Conservation (phyloP, 2,329 filamentous ascomycete genomes). For the Penicillium sclerotiorum region DNA sequence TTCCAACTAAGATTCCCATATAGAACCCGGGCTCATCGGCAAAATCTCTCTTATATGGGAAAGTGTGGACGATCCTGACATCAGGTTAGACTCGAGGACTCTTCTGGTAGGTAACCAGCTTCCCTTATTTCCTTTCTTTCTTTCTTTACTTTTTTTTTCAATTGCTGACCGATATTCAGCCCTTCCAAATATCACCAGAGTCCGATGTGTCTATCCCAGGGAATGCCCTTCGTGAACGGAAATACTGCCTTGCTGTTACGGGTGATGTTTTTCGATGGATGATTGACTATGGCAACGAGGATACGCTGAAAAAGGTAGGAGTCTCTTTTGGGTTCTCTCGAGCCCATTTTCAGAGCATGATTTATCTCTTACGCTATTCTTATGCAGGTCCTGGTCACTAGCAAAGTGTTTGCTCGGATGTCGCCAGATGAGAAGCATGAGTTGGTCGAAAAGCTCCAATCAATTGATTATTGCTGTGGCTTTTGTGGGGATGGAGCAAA, state of each 20-base stretch:
- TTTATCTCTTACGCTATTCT: neutral
- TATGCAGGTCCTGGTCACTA: conserved; percentile 77
- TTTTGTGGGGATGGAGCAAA: conserved; percentile 98
- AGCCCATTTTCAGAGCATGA: neutral
- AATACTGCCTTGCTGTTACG: conserved; percentile 86
- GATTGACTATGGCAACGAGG: conserved; percentile 83
- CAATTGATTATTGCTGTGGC: conserved; percentile 90
- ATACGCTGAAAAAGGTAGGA: conserved; percentile 70
- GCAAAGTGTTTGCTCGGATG: conserved; percentile 97
- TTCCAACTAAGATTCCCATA: neutral
- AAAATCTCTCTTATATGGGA: conserved; percentile 82
- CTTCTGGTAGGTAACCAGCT: conserved; percentile 59
- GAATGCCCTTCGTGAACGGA: conserved; percentile 75
- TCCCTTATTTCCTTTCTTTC: no score
- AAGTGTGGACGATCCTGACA: conserved; percentile 84
- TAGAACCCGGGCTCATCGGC: conserved; percentile 72
- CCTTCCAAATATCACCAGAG: conserved; percentile 69
- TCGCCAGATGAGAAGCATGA: conserved; percentile 99
- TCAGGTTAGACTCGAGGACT: conserved; percentile 75
- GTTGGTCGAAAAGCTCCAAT: conserved; percentile 93
- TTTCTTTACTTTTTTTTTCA: neutral
- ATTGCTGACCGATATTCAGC: conserved; percentile 50
- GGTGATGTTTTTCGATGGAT: conserved; percentile 98
- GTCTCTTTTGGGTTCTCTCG: neutral
- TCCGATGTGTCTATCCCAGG: conserved; percentile 83